Base-by-base conservation (phyloP, 805 yeast genomes). In the Barnettozyma salicaria region DNA sequence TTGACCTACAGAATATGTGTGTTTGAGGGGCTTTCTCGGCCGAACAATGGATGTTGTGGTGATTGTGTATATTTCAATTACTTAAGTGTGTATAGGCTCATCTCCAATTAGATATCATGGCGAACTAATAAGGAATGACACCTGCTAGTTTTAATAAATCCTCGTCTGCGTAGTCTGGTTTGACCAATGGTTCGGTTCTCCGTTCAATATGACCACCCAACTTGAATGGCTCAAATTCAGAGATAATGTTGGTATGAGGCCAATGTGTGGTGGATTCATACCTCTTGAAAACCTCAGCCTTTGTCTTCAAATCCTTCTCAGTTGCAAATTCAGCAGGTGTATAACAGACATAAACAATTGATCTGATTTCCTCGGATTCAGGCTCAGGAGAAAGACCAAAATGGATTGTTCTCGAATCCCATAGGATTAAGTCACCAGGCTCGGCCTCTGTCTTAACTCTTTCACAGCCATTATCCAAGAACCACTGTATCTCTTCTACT, bases 401-500 rank as follows among this genome's bases (percentile, higher is more conserved):
- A 23, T 32, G 35, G 13, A 24, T 16, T 6, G 35, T 32, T 32
- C 63, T 49, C 8, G 64, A 59, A 38, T 59, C 64, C 64, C 64
- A 60, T 5, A 60, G 23, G 27, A 60, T 54, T 36, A 59, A 42
- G 42, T 60, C 64, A 27, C 64, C 64, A 9, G 61, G 57, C 36
- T 58, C 60, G 23, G 50, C 54, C 7, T 49, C 41, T 5, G 58
- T 42, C 43, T 56, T 59, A 28, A 50, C 22, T 23, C 50, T 47
- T 31, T 58, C 54, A 35, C 55, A 49, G 16, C 59, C 60, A 21
- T 47, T 40, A 11, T 41, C 44, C 17, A 42, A 23, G 32, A 58
- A 57, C 60, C 59, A 56, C 31, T 52, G 37, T 20, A 54, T 19
- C 18, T 32, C 28, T 7, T 53, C 47, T 18, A n/a, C 20, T 7